Percentiles rank a stretch among this genome's conserved stretches.
Conservation (phyloP, 2,329 filamentous ascomycete genomes). For the Clarireedia homoeocarpa region DNA sequence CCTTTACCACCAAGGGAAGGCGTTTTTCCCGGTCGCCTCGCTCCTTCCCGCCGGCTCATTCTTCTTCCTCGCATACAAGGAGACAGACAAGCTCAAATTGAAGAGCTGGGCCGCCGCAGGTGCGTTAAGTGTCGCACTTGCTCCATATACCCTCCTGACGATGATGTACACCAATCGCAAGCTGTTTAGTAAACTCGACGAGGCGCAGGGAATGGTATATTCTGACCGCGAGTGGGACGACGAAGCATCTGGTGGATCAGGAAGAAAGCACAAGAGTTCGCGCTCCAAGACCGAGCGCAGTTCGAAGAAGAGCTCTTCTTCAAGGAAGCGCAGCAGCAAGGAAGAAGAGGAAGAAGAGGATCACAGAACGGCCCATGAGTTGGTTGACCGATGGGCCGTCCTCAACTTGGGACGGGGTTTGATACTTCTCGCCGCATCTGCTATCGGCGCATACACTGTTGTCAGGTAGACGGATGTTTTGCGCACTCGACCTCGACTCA, state of each 20-base stretch:
- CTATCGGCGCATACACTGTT: slow-evolving; percentile 25
- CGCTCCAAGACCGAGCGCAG: slow-evolving; percentile 5
- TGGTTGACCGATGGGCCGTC: slow-evolving; percentile 48
- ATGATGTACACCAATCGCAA: slow-evolving; percentile 41
- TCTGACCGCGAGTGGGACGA: slow-evolving; percentile 2
- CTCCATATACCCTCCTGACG: slow-evolving; percentile 44
- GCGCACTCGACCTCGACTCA: not conserved
- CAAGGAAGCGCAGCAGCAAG: slow-evolving; percentile 14
- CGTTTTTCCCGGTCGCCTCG: slow-evolving; percentile 32
- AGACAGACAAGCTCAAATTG: slow-evolving; percentile 14
- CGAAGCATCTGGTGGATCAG: slow-evolving; percentile 1
- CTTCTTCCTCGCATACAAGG: slow-evolving; percentile 37
- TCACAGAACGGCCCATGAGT: slow-evolving; percentile 41
- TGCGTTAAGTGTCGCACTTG: slow-evolving; percentile 36
- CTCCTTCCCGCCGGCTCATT: slow-evolving; percentile 36
- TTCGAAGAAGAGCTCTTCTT: slow-evolving; percentile 7
- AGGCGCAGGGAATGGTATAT: slow-evolving; percentile 29
- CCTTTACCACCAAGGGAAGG: slow-evolving; percentile 34
- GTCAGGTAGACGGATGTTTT: slow-evolving; percentile 11
- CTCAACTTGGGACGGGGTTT: slow-evolving; percentile 41
- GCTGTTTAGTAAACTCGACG: slow-evolving; percentile 37
- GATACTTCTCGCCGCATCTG: slow-evolving; percentile 23
- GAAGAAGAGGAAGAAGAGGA: slow-evolving; percentile 34
- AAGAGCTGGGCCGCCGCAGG: slow-evolving; percentile 38
- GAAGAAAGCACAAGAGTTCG: slow-evolving; percentile 4